Conservation (phyloP, 768 basidiomycete species). For the Leccinum boreale region DNA sequence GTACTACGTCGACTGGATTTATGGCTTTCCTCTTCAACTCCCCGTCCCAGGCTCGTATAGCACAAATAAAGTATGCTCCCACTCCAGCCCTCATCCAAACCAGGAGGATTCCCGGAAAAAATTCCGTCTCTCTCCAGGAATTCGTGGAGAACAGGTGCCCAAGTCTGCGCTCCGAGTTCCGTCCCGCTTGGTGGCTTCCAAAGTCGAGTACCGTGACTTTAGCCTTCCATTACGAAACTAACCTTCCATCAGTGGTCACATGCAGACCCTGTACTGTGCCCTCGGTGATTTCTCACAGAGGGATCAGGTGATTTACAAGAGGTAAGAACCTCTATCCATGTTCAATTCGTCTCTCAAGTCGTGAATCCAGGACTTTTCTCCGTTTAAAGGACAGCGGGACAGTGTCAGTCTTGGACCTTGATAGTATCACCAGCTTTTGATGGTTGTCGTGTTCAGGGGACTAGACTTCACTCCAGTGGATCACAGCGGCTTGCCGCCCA, state of each 20-base stretch:
- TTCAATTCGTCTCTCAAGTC: constrained; percentile 7
- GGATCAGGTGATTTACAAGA: constrained; percentile 31
- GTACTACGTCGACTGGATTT: background rate
- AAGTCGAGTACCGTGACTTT: constrained; percentile 17
- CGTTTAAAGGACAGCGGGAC: constrained; percentile 32
- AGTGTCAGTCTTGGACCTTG: constrained; percentile 22
- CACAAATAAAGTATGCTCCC: constrained; percentile 21
- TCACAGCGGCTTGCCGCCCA: constrained; percentile 14
- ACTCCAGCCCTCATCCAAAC: constrained; percentile 19
- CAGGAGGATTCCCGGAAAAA: constrained; percentile 7
- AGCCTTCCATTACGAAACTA: constrained; percentile 6
- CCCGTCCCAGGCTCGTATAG: constrained; percentile 11
- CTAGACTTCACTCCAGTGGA: constrained; percentile 33
- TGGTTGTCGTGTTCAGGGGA: constrained; percentile 18
- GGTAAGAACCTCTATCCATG: constrained; percentile 12
- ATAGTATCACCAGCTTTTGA: background rate
- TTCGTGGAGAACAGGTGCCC: constrained; percentile 32
- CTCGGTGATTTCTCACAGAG: constrained; percentile 30
- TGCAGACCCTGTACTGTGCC: constrained; percentile 32
- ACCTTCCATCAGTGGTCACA: constrained; percentile 26
- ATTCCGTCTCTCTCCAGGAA: constrained; percentile 24
- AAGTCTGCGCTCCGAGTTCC: constrained; percentile 26
- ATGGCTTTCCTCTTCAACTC: constrained; percentile 23
- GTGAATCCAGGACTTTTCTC: constrained; percentile 22
- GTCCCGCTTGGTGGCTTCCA: constrained; percentile 33